Evolutionary conservation across 2,329 filamentous ascomycete genomes (phyloP).

Genomic region (Fusarium bulbicola): DNA sequence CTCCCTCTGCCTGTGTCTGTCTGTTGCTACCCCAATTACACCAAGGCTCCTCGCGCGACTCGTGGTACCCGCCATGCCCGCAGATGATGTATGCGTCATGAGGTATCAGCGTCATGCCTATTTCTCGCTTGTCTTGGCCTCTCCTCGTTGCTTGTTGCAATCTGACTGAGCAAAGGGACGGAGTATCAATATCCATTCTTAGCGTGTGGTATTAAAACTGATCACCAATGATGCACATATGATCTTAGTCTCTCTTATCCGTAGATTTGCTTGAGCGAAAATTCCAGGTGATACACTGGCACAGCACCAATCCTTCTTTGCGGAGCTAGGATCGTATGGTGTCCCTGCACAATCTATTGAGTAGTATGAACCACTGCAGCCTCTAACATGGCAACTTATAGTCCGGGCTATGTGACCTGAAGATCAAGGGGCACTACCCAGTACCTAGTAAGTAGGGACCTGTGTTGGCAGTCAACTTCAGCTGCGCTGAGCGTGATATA

Average conservation of each 20-base stretch:
- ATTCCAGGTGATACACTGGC: constrained; percentile 35
- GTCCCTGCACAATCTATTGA: constrained; percentile 31
- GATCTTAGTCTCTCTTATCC: constrained; percentile 20
- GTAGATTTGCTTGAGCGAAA: constrained; percentile 4
- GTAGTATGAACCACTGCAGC: constrained; percentile 1
- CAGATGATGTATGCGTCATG: constrained; percentile 39
- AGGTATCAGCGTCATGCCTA: constrained; percentile 32
- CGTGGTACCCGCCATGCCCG: constrained; percentile 40
- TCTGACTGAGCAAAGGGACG: background rate
- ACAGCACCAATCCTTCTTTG: constrained; percentile 23
- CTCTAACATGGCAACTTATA: constrained; percentile 5
- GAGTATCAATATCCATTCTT: background rate
- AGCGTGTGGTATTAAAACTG: background rate
- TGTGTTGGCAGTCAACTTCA: constrained; percentile 3
- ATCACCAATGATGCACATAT: constrained; percentile 34
- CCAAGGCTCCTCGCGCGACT: constrained; percentile 28
- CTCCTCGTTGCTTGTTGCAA: constrained; percentile 7
- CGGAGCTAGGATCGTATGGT: constrained; percentile 28
- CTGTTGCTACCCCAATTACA: constrained; percentile 22
- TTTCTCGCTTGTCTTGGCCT: constrained; percentile 12
- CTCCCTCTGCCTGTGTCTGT: constrained; percentile 15
- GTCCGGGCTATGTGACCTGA: constrained; percentile 5
- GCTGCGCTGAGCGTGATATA: background rate
- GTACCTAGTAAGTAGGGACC: background rate
- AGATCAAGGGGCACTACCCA: background rate